Conservation (phyloP, 2,329 filamentous ascomycete genomes). For the Pseudovirgaria hyperparasitica region DNA sequence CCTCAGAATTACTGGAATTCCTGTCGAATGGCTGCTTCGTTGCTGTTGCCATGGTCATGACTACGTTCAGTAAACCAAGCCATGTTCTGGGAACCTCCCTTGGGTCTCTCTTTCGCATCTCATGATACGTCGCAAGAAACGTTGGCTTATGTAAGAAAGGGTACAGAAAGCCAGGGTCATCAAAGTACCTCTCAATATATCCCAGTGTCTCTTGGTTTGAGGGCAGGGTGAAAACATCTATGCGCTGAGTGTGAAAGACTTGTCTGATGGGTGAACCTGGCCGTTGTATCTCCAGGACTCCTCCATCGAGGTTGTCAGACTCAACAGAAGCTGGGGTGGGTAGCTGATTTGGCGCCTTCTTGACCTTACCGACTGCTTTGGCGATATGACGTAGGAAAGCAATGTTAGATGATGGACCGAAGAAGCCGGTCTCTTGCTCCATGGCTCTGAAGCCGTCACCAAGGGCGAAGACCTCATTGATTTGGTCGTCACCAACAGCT, state of each 20-base stretch:
- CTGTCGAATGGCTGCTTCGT: too few species aligned
- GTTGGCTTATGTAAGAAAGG: slow-evolving; percentile 27
- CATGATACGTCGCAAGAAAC: slow-evolving; percentile 22
- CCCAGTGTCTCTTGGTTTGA: slow-evolving; percentile 14
- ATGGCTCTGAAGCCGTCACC: slow-evolving; percentile 1
- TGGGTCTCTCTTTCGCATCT: slow-evolving; percentile 17
- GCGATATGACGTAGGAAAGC: slow-evolving; percentile 27
- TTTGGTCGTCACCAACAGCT: not conserved
- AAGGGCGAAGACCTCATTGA: slow-evolving; percentile 1
- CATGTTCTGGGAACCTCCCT: slow-evolving; percentile 32
- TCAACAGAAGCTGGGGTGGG: slow-evolving; percentile 4
- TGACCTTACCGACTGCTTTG: slow-evolving; percentile 11
- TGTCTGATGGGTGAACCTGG: slow-evolving; percentile 9
- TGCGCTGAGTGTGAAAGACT: not conserved
- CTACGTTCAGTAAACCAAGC: slow-evolving; percentile 38
- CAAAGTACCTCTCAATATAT: slow-evolving; percentile 25
- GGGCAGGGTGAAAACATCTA: slow-evolving; percentile 16
- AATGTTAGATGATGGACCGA: slow-evolving; percentile 32
- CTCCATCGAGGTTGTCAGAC: slow-evolving; percentile 7
- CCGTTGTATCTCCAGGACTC: slow-evolving; percentile 11
- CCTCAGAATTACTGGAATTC: too few species aligned
- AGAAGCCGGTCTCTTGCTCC: slow-evolving; percentile 24
- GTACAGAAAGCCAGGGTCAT: slow-evolving; percentile 24
- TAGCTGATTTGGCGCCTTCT: slow-evolving; percentile 2
- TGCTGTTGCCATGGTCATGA: slow-evolving; percentile 35